phyloP scores from a whole-genome alignment of 2,329 filamentous ascomycete species.

The Alternaria sp. region DNA sequence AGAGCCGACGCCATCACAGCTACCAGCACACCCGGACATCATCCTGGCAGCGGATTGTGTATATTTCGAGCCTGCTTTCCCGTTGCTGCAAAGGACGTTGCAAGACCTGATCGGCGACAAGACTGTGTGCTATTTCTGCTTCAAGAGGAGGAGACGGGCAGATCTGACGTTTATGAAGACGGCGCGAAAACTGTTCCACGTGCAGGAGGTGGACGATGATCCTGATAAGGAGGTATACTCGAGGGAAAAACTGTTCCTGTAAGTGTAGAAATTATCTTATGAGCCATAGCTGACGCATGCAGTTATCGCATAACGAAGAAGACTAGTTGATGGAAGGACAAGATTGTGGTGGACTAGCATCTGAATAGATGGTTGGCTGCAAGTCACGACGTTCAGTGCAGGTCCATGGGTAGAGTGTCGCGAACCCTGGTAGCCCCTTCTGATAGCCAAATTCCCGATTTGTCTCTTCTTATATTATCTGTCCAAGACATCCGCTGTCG shows the following conservation, averaged over 20 bases:
- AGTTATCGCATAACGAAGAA: constrained; percentile 34
- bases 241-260: constrained; percentile 60
- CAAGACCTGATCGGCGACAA: constrained; percentile 70
- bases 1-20: constrained; percentile 45
- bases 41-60: constrained; percentile 74
- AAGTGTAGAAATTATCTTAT: constrained; percentile 17
- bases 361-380: neutral
- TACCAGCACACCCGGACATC: constrained; percentile 70
- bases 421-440: neutral
- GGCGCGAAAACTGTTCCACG: constrained; percentile 56
- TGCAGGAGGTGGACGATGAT: constrained; percentile 57
- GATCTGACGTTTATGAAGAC: constrained; percentile 61
- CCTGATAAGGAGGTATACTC: constrained; percentile 53
- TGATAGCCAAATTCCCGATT: neutral
- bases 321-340: constrained; percentile 1
- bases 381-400: neutral
- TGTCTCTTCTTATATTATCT: neutral
- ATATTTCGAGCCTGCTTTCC: constrained; percentile 96
- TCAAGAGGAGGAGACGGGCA: constrained; percentile 86
- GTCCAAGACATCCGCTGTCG: neutral
- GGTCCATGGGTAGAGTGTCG: neutral
- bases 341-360: neutral
- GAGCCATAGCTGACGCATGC: neutral
- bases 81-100: constrained; percentile 80
- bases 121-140: constrained; percentile 84